These are phyloP conservation scores for Solanum verrucosum DNA, from an alignment of 257 asterid genomes.

Conservation along the genomic window DNA sequence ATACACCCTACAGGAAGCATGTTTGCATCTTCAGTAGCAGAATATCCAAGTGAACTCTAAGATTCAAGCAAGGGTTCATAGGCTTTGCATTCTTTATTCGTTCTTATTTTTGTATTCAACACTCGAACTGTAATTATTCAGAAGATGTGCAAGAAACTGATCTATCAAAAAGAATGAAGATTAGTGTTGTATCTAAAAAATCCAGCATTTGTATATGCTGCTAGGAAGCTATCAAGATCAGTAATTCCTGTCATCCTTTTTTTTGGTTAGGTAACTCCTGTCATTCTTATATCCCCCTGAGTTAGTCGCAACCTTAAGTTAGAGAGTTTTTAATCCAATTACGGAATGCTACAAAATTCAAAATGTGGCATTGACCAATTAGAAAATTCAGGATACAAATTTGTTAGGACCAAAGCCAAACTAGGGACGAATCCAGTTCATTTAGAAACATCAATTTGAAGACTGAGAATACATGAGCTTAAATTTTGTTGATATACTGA, in stretches of 20 bases:
- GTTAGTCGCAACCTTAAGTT: not conserved
- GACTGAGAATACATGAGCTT: not conserved
- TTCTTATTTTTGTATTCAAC: not conserved
- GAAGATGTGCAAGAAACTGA: not conserved
- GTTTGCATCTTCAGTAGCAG: not conserved
- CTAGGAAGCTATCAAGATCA: not conserved
- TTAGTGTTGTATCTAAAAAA: not conserved
- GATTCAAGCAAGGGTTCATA: not conserved
- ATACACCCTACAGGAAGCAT: not conserved
- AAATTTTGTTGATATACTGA: not conserved
- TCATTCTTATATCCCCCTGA: not conserved
- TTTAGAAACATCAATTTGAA: not conserved
- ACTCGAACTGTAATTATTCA: not conserved
- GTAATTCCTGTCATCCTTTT: not conserved
- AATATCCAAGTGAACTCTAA: not conserved
- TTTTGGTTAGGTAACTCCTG: not conserved
- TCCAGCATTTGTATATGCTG: not conserved
- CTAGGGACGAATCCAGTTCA: not conserved
- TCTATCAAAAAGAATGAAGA: not conserved
- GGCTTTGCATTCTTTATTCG: not conserved
- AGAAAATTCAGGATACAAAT: not conserved
- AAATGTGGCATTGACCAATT: not conserved
- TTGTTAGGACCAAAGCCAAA: not conserved
- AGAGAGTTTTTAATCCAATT: not conserved
- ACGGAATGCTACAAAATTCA: not conserved